phyloP scores from a whole-genome alignment of 2,329 filamentous ascomycete genomes.

The Cytospora schulzeri region DNA sequence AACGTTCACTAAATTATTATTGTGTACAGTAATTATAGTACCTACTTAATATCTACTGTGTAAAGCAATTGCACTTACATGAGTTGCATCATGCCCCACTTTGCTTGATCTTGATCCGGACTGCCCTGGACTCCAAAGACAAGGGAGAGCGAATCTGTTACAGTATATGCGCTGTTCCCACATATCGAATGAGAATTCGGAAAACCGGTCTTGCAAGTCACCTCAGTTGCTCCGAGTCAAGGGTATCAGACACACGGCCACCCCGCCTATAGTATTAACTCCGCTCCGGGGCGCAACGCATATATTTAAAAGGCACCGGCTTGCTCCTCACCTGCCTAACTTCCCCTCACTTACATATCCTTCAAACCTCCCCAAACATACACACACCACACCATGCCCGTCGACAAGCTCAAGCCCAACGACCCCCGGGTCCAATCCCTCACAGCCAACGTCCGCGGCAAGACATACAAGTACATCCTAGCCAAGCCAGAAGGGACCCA shows the following conservation, averaged over 20 bases:
- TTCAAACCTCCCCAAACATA: neutral
- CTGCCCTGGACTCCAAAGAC: neutral
- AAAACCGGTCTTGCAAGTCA: neutral
- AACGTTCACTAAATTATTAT: too few species aligned
- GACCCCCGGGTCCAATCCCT: conserved; percentile 69
- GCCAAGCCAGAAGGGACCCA: conserved; percentile 48
- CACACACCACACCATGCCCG: conserved; percentile 44
- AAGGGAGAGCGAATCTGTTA: neutral
- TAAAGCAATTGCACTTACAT: too few species aligned
- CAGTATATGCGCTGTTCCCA: neutral
- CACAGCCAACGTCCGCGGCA: conserved; percentile 65
- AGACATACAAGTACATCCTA: conserved; percentile 69
- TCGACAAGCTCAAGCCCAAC: conserved; percentile 65
- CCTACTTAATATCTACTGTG: too few species aligned
- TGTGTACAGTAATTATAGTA: too few species aligned
- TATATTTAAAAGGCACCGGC: neutral
- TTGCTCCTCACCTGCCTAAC: neutral
- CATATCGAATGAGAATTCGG: neutral
- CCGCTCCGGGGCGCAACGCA: neutral
- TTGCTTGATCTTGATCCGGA: neutral
- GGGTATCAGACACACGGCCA: neutral
- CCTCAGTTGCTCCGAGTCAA: neutral
- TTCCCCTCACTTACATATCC: neutral
- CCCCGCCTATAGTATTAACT: neutral
- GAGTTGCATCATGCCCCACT: neutral